Conservation (phyloP, 169 alveolate genomes). For the Plasmodium relictum region DNA sequence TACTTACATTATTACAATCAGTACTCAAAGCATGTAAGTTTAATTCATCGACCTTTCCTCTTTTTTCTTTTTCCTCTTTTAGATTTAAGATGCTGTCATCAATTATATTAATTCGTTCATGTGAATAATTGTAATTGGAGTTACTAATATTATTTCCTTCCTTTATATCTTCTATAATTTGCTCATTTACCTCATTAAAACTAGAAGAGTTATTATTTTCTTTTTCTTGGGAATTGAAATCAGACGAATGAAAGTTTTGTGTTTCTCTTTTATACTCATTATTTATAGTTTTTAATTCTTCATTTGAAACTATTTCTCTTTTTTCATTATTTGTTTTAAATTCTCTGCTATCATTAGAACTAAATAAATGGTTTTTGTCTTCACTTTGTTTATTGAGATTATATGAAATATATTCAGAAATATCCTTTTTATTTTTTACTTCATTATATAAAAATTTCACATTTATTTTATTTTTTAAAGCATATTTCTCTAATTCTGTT, state of each 20-base stretch:
- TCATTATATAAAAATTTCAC: constrained; percentile 12
- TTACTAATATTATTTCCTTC: neutral
- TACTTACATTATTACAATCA: no score
- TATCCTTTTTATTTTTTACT: constrained; percentile 1
- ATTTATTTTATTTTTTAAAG: constrained; percentile 25
- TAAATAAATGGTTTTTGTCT: constrained; percentile 1
- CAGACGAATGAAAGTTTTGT: neutral
- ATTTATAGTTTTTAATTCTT: neutral
- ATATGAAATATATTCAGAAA: neutral
- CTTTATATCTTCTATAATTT: neutral
- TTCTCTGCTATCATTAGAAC: neutral
- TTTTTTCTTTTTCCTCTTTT: no score
- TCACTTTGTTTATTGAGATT: neutral
- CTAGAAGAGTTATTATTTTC: neutral
- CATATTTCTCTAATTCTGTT: constrained; percentile 10
- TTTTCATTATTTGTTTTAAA: neutral
- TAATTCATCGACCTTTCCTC: no score
- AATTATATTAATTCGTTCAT: no score
- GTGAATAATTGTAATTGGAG: neutral
- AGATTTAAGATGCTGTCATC: no score
- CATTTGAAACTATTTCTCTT: neutral
- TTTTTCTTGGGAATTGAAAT: neutral
- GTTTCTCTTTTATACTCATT: neutral
- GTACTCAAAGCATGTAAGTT: no score
- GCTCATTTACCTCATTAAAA: neutral